Conservation (phyloP, 1,139 yeast species). For the Blastobotrys proliferans region DNA sequence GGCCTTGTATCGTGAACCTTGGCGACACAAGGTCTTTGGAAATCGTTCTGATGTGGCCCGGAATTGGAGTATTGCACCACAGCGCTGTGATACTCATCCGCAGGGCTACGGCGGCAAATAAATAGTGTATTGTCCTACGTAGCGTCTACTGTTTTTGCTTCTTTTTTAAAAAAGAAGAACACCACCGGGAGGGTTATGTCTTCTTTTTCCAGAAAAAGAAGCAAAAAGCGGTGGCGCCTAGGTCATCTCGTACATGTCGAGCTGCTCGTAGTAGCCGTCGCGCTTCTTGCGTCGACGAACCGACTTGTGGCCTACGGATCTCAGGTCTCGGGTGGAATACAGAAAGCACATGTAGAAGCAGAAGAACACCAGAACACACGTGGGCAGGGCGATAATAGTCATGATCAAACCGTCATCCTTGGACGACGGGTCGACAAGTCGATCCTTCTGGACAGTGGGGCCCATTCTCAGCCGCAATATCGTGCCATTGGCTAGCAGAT, state of each 20-base stretch:
- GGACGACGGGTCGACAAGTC: slow-evolving; percentile 17
- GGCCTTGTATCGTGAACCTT: slow-evolving; percentile 18
- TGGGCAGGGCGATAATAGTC: slow-evolving; percentile 61
- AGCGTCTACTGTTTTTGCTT: too few relatives aligned
- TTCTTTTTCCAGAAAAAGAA: too few relatives aligned
- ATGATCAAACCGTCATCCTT: slow-evolving; percentile 66
- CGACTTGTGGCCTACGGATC: background rate
- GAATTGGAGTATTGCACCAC: too few relatives aligned
- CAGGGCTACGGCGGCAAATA: too few relatives aligned
- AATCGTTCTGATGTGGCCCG: too few relatives aligned
- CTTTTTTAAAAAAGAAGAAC: too few relatives aligned
- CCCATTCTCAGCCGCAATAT: slow-evolving; percentile 54
- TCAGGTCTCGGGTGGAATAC: slow-evolving; percentile 12
- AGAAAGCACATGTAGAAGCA: slow-evolving; percentile 17
- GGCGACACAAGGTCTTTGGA: slow-evolving; percentile 8
- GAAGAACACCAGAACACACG: slow-evolving; percentile 56
- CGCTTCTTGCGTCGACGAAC: slow-evolving; percentile 7
- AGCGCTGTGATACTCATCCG: too few relatives aligned
- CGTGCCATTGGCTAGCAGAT: slow-evolving; percentile 45
- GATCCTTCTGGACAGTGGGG: slow-evolving; percentile 46
- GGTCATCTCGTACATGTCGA: slow-evolving; percentile 9
- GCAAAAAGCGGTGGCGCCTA: background rate
- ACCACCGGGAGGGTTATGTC: too few relatives aligned
- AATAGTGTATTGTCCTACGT: too few relatives aligned
- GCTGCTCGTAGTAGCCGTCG: slow-evolving; percentile 8